Base-by-base conservation (phyloP, 805 yeast species). In the Wickerhamomyces kurtzmanii region DNA sequence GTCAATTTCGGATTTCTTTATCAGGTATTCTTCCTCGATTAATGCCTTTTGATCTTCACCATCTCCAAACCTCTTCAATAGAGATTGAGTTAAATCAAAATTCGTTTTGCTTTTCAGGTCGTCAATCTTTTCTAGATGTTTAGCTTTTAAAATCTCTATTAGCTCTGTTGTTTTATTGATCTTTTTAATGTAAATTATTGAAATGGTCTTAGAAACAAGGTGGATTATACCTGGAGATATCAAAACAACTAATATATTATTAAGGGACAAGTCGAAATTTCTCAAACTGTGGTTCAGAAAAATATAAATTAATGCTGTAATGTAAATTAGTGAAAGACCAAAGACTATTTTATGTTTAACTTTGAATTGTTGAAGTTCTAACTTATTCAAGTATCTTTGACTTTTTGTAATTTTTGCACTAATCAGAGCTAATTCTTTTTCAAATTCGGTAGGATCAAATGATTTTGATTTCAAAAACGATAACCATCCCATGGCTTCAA, bases 71-170 rank as follows among this genome's bases (percentile, higher is more conserved):
- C 86, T 64, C 28, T 66, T 69, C 24, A 87, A 55, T 25, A 87
- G 61, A n/a, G 79, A 74, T 50, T 74, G 75, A 1, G 95, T 82
- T 10, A 76, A 65, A 42, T 79, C 69, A 50, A 73, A 89, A 38
- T 82, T 79, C 11, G 94, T 81, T 43, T 71, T 64, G 31, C 67
- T 60, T 51, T 82, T 82, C 51, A 81, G 58, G 35, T 75, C 81
- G 14, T 76, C 80, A 27, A 81, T 63, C 45, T 75, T 73, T 15
- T 52, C 51, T 31, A 58, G 55, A 34, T 76, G 84, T 26, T 59
- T 49, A 15, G 57, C 58, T 31, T 56, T 52, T 29, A 75, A 49
- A 9, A 34, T 30, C 30, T 53, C 50, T 25, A 67, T n/a, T n/a
- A n/a, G n/a, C n/a, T n/a, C n/a, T n/a, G n/a, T n/a, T n/a, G n/a